Base-by-base conservation (phyloP, 2,329 filamentous ascomycete species). In the Alternaria hordeiaustralica region DNA sequence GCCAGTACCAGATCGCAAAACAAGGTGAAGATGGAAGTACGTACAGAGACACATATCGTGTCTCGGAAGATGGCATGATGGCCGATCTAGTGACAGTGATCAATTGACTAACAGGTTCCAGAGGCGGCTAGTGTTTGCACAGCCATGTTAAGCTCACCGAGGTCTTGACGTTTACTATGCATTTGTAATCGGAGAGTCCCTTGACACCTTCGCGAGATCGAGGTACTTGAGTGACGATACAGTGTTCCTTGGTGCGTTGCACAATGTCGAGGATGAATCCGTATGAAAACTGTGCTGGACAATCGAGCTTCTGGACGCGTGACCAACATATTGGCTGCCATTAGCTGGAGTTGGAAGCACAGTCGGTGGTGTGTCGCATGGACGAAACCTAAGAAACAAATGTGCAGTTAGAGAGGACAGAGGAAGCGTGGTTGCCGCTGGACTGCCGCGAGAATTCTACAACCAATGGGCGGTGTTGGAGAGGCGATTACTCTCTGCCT, bases 401-500 rank as follows among this genome's bases (percentile, higher is more conserved):
- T 5, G 33, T 25, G 49, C 12, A 4, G 13, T 11, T 10, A 8
- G 11, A 53, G 20, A 53, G 20, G 8, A 18, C 28, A 23, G 49
- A 53, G n/a, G 36, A 23, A 5, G 15, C 21, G 49, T 23, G 28
- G 30, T 53, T 53, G 49, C 28, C 13, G 49, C 20, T 53, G 28
- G 20, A 23, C 28, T 36, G 49, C 49, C 20, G 30, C 33, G 20
- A 36, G 20, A 11, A 18, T 12, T 10, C 10, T 36, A n/a, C 30
- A 10, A 11, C 49, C 49, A 53, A 53, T 53, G 18, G 30, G 49
- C 20, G 28, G 49, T 36, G 49, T 53, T 53, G 28, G 28, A 41
- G 49, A 53, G 20, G 20, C n/a, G 49, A 53, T 53, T 53, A 53
- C 20, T 2, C 18, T 28, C 56, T 64, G 64, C 71, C 71, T 72